These are phyloP conservation scores for Apiotrichum sp. DNA, from an alignment of 1,284 basidiomycete species.

Conservation along the genomic window DNA sequence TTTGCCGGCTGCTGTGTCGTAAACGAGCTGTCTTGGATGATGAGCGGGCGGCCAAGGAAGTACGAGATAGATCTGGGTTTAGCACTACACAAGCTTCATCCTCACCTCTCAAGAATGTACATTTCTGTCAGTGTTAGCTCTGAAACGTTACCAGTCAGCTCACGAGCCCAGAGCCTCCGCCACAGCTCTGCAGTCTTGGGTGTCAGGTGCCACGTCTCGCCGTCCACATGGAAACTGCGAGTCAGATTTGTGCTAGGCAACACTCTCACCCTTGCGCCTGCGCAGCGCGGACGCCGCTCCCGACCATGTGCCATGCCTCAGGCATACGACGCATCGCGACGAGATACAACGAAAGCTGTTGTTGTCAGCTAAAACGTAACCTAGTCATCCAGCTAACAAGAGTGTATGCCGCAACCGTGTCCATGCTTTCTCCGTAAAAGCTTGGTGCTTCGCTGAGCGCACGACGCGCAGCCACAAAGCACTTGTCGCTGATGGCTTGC, in stretches of 20 bases:
- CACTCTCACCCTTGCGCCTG: slow-evolving; percentile 30
- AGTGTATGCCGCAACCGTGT: slow-evolving; percentile 25
- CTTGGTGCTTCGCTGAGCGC: slow-evolving; percentile 25
- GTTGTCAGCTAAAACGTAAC: slow-evolving; percentile 4
- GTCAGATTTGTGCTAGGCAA: neutral
- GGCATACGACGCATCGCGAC: slow-evolving; percentile 25
- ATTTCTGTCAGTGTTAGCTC: slow-evolving; percentile 19
- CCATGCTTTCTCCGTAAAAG: slow-evolving; percentile 29
- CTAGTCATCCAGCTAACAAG: slow-evolving; percentile 15
- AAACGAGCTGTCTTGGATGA: slow-evolving; percentile 29
- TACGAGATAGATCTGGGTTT: slow-evolving; percentile 25
- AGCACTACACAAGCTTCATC: neutral
- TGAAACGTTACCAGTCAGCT: slow-evolving; percentile 1
- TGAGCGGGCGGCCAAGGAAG: slow-evolving; percentile 33
- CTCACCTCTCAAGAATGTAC: slow-evolving; percentile 29
- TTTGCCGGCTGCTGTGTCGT: slow-evolving; percentile 24
- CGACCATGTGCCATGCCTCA: slow-evolving; percentile 33
- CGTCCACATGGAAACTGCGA: slow-evolving; percentile 31
- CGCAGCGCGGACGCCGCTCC: slow-evolving; percentile 22
- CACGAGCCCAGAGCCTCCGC: slow-evolving; percentile 33
- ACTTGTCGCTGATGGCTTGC: slow-evolving; percentile 20
- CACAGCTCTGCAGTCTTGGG: slow-evolving; percentile 28
- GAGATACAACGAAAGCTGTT: slow-evolving; percentile 26
- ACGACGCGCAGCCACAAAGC: slow-evolving; percentile 23
- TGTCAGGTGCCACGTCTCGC: slow-evolving; percentile 24